A percentile compares a stretch with the other conserved stretches of the same genome.
These are phyloP conservation scores for Ceratobasidium sp. DNA, from an alignment of 1,284 basidiomycete genomes.

Conservation along the genomic window DNA sequence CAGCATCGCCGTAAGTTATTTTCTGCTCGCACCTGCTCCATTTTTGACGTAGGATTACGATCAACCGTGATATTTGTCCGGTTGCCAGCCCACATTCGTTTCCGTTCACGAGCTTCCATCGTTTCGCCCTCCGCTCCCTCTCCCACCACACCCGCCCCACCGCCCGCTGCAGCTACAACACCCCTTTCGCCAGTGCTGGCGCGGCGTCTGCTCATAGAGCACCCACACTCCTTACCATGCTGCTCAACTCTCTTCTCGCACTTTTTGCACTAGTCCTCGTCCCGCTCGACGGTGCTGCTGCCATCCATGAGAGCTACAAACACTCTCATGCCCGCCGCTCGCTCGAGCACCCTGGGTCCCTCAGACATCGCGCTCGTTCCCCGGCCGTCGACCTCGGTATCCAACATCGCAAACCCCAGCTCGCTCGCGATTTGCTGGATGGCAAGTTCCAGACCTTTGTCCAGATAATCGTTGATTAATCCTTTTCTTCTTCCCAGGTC, in stretches of 20 bases:
- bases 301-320: slow-evolving; percentile 15
- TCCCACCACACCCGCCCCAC: slow-evolving; percentile 13
- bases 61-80: slow-evolving; percentile 2
- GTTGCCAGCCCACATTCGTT: slow-evolving; percentile 34
- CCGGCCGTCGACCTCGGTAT: slow-evolving; percentile 26
- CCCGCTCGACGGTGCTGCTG: slow-evolving; percentile 12
- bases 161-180: not conserved
- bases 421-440: too few relatives aligned
- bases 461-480: not conserved
- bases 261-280: not conserved
- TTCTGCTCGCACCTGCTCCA: not conserved
- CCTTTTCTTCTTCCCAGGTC: not conserved
- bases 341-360: not conserved
- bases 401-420: slow-evolving; percentile 23
- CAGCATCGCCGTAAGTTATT: slow-evolving; percentile 26
- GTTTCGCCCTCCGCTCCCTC: not conserved
- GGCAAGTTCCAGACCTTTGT: not conserved
- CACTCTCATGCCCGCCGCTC: slow-evolving; percentile 32
- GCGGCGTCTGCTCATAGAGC: slow-evolving; percentile 13
- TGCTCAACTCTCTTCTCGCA: slow-evolving; percentile 15
- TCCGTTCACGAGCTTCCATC: slow-evolving; percentile 14
- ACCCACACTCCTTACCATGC: slow-evolving; percentile 28
- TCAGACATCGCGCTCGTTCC: not conserved
- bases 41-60: not conserved
- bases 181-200: slow-evolving; percentile 5